Conservation (phyloP, 768 basidiomycete genomes). For the Russula emetica region DNA sequence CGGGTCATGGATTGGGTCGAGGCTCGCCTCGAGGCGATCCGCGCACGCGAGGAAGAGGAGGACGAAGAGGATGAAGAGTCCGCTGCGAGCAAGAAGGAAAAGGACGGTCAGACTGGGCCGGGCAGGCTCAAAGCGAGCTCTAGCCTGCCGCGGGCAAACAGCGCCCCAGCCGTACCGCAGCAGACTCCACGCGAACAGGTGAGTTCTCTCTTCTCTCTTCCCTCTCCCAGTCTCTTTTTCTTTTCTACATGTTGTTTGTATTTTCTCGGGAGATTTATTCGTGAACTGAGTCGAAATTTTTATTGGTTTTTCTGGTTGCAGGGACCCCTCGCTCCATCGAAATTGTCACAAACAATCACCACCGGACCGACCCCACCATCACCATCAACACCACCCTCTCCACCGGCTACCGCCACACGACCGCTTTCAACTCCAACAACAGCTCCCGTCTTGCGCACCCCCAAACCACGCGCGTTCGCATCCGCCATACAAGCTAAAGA, state of each 20-base stretch:
- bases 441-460: constrained; percentile 23
- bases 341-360: constrained; percentile 28
- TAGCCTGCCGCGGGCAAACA: constrained; percentile 28
- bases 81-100: constrained; percentile 40
- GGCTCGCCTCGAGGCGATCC: constrained; percentile 72
- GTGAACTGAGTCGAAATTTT: background rate
- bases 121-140: constrained; percentile 29
- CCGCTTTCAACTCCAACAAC: constrained; percentile 21
- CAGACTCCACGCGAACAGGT: constrained; percentile 23
- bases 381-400: constrained; percentile 33
- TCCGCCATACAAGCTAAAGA: constrained; percentile 19
- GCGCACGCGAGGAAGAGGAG: constrained; percentile 71
- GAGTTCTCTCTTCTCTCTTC: constrained; percentile 27
- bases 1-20: constrained; percentile 84
- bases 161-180: constrained; percentile 27
- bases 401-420: constrained; percentile 27
- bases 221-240: background rate
- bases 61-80: constrained; percentile 76
- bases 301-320: constrained; percentile 28
- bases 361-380: constrained; percentile 21
- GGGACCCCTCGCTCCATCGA: constrained; percentile 38
- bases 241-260: background rate
- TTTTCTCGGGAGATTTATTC: background rate
- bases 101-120: constrained; percentile 29
- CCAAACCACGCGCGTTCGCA: constrained; percentile 26